These are phyloP conservation scores for Syzygium jambos DNA, from an alignment of 345 rosid species.

Conservation along the genomic window DNA sequence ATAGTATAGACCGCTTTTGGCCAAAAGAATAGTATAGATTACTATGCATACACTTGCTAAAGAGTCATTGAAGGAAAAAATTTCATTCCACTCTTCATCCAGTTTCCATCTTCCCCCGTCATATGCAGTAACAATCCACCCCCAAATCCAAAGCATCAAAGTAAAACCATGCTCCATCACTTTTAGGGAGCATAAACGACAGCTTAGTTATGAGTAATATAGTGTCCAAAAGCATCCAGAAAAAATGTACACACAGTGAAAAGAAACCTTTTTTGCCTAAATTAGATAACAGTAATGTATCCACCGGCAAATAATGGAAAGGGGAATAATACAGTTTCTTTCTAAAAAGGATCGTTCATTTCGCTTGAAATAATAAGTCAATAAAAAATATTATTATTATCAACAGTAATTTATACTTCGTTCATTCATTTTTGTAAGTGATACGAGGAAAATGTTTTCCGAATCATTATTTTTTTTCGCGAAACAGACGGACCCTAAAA, in stretches of 20 bases:
- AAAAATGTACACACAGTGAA: background rate
- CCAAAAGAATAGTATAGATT: background rate
- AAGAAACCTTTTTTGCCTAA: background rate
- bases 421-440: no score
- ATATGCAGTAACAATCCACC: background rate
- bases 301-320: background rate
- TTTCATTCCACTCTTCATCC: background rate
- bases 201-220: background rate
- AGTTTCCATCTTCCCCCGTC: background rate
- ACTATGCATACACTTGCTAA: background rate
- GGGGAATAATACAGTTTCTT: conserved; percentile 15
- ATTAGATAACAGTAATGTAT: background rate
- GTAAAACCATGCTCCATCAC: background rate
- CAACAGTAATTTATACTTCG: no score
- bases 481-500: no score
- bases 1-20: background rate
- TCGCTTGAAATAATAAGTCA: conserved; percentile 1
- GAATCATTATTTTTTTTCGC: no score
- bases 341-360: no score
- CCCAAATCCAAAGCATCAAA: background rate
- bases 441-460: no score
- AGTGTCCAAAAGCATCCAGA: background rate
- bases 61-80: background rate
- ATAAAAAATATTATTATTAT: background rate
- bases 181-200: background rate